Evolutionary conservation across 345 rosid genomes (phyloP).

Genomic region (Lenwebbia sp.): DNA sequence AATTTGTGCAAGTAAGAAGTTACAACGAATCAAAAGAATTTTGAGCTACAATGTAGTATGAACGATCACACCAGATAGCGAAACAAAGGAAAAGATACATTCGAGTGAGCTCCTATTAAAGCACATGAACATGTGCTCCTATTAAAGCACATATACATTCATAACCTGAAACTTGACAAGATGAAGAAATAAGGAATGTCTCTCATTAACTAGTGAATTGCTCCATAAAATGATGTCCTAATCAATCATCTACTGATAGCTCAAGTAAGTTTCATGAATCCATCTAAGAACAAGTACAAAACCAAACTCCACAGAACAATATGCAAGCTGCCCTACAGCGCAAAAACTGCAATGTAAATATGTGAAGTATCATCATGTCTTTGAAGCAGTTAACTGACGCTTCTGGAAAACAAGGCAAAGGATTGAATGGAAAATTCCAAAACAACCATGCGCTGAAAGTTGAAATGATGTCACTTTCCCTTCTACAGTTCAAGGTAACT

Average conservation of each 20-base stretch:
- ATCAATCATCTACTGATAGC: not conserved
- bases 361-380: not conserved
- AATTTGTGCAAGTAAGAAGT: not conserved
- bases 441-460: not conserved
- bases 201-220: not conserved
- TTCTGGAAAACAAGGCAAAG: not conserved
- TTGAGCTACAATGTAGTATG: not conserved
- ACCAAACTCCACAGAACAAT: not conserved
- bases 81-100: not conserved
- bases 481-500: not conserved
- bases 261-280: not conserved
- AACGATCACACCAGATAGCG: not conserved
- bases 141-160: too few species aligned
- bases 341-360: not conserved
- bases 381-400: not conserved
- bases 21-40: conserved; percentile 5
- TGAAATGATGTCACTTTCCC: not conserved
- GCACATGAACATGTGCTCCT: not conserved
- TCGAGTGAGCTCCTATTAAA: not conserved
- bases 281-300: not conserved
- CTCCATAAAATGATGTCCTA: not conserved
- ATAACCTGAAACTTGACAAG: not conserved
- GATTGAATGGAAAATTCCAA: not conserved
- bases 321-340: not conserved
- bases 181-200: not conserved